phyloP scores from a whole-genome alignment of 2,329 filamentous ascomycete species.

The Fonsecaea monophora region DNA sequence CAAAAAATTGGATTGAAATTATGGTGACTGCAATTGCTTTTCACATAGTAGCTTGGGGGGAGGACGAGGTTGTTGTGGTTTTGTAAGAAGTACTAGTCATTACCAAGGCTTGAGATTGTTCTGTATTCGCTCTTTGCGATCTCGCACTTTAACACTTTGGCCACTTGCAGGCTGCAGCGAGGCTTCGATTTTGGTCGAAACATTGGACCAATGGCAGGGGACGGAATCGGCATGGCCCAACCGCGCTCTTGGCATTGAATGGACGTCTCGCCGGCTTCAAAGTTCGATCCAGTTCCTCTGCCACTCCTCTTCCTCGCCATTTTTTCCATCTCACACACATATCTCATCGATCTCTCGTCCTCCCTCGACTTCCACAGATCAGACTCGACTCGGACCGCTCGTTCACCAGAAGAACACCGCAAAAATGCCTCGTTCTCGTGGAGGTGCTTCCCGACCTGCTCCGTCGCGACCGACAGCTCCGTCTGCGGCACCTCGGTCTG shows the following conservation, averaged over 20 bases:
- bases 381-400: neutral
- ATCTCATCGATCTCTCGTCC: neutral
- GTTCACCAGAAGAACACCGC: neutral
- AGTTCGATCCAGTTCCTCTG: neutral
- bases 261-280: slow-evolving; percentile 2
- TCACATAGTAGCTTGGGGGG: no score
- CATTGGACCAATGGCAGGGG: neutral
- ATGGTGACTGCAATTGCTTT: neutral
- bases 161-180: slow-evolving; percentile 2
- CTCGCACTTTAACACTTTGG: neutral
- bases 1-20: neutral
- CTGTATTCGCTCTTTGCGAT: neutral
- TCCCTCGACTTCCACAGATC: neutral
- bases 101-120: neutral
- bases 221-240: slow-evolving; percentile 1
- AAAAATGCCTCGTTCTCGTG: slow-evolving; percentile 78
- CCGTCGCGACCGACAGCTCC: slow-evolving; percentile 68
- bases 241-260: slow-evolving; percentile 3
- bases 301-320: slow-evolving; percentile 5
- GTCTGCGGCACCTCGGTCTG: slow-evolving; percentile 48
- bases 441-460: slow-evolving; percentile 61
- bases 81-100: neutral
- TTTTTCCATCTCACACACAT: neutral
- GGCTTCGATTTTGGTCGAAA: neutral
- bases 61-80: slow-evolving; percentile 5